Base-by-base conservation (phyloP, 2,329 filamentous ascomycete genomes). In the Calonectria fujianensis region DNA sequence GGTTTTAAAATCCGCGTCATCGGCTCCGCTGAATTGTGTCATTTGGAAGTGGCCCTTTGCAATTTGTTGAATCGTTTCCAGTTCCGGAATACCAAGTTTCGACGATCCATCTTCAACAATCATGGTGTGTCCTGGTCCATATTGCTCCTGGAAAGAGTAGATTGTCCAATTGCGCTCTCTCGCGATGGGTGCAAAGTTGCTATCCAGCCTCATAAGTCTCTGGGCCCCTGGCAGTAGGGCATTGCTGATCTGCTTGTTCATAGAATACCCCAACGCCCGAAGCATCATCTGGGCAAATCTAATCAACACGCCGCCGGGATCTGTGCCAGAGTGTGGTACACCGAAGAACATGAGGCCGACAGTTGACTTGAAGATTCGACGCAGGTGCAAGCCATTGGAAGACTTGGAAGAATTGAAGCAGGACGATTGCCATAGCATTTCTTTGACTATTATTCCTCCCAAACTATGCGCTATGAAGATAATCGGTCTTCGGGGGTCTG, bases 91-190 rank as follows among this genome's bases (percentile, higher is more conserved):
- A 1, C 54, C 54, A 27, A 59, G 9, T 3, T 37, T 24, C 10
- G 54, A 37, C 4, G 54, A 59, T 14, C 32, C 54, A 6, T 59
- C 54, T 16, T 59, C 54, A 16, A 59, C 54, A 59, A 59, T 35
- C 54, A 59, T 39, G 11, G 54, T 39, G 8, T 20, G 32, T n/a
- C 20, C 37, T 39, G 54, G 37, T 27, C 54, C 54, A 27, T 59
- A 59, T n/a, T 32, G 54, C n/a, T 59, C 54, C 27, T 59, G 54
- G 32, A 59, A 59, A 27, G 54, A 59, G 20, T 59, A 59, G 13
- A 59, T 59, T 14, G n/a, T 59, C 54, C 54, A 59, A 37, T 59
- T 37, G 1, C 54, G 32, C 8, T 59, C 54, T 59, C 24, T 59
- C 6, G 54, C 54, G 3, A 59, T 59, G 4, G 54, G 54, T 3